Conservation (phyloP, 2,329 filamentous ascomycete species). For the Apiospora pterosperma region DNA sequence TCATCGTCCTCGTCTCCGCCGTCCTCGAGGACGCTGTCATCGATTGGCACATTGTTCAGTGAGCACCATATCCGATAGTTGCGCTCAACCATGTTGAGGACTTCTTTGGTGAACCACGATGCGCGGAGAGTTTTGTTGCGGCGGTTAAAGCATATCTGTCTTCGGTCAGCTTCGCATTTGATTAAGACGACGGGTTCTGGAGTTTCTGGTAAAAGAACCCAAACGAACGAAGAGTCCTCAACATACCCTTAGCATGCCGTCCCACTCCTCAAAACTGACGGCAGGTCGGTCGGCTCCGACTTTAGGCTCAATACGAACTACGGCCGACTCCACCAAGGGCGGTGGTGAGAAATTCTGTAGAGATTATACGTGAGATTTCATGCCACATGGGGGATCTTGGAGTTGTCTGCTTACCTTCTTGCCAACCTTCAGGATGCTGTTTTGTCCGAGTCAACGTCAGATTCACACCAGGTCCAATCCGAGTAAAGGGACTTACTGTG, state of each 20-base stretch:
- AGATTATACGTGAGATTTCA: not conserved
- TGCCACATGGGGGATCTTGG: not conserved
- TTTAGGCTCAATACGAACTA: conserved; percentile 88
- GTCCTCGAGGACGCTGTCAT: conserved; percentile 58
- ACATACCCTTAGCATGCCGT: conserved; percentile 73
- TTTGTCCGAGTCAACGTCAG: not conserved
- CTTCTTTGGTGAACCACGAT: conserved; percentile 75
- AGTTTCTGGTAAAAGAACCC: not conserved
- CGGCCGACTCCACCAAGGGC: conserved; percentile 86
- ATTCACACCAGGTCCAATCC: conserved; percentile 16
- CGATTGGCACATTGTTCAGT: conserved; percentile 75
- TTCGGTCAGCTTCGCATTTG: not conserved
- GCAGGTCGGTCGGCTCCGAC: conserved; percentile 71
- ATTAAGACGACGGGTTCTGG: not conserved
- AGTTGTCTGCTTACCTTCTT: conserved; percentile 50
- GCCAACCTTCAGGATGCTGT: conserved; percentile 80
- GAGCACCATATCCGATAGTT: conserved; percentile 93
- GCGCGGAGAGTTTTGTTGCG: conserved; percentile 90
- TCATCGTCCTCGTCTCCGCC: conserved; percentile 33
- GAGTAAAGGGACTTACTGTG: conserved; percentile 24
- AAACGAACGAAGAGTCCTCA: conserved; percentile 55
- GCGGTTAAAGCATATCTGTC: conserved; percentile 45
- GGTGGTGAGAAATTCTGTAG: conserved; percentile 82
- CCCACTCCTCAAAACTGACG: conserved; percentile 93
- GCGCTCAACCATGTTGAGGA: conserved; percentile 76